Percentiles rank a stretch among this genome's conserved stretches.
Evolutionary conservation across 768 basidiomycete genomes (phyloP).

Genomic region (Macrocybe gigantea): DNA sequence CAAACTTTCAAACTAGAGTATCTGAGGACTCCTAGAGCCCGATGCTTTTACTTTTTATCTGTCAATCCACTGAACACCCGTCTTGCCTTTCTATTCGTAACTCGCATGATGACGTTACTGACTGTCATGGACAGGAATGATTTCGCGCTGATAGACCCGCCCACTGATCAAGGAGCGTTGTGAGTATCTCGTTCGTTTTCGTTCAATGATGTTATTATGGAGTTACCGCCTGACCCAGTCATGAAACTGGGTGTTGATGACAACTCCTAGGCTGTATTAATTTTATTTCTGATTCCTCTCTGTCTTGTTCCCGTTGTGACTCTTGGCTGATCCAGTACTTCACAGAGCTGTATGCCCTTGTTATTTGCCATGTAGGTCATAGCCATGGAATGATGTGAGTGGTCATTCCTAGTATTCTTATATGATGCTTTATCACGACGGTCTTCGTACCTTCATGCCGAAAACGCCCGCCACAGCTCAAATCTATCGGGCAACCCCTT

Average conservation of each 20-base stretch:
- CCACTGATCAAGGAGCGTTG: slow-evolving; percentile 11
- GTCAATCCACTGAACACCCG: slow-evolving; percentile 51
- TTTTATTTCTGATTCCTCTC: slow-evolving; percentile 46
- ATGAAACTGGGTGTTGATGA: slow-evolving; percentile 52
- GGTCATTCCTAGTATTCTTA: slow-evolving; percentile 27
- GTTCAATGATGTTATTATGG: slow-evolving; percentile 59
- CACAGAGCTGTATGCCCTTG: no score
- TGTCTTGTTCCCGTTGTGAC: background rate
- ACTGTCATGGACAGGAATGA: background rate
- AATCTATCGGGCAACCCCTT: slow-evolving; percentile 68
- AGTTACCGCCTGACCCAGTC: slow-evolving; percentile 80
- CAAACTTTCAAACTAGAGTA: slow-evolving; percentile 88
- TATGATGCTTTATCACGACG: slow-evolving; percentile 87
- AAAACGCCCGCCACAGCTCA: slow-evolving; percentile 95
- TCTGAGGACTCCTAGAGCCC: slow-evolving; percentile 65
- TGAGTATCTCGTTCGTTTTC: slow-evolving; percentile 23
- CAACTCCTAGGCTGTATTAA: slow-evolving; percentile 79
- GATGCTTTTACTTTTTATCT: slow-evolving; percentile 63
- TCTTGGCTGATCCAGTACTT: background rate
- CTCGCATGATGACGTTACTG: background rate
- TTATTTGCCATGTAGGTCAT: no score
- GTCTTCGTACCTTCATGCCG: slow-evolving; percentile 86
- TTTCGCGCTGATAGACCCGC: no score
- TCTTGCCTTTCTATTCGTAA: background rate
- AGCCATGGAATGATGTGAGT: no score